Evolutionary conservation across 2,329 filamentous ascomycete genomes (phyloP).

Genomic region (Aureobasidium sp.): DNA sequence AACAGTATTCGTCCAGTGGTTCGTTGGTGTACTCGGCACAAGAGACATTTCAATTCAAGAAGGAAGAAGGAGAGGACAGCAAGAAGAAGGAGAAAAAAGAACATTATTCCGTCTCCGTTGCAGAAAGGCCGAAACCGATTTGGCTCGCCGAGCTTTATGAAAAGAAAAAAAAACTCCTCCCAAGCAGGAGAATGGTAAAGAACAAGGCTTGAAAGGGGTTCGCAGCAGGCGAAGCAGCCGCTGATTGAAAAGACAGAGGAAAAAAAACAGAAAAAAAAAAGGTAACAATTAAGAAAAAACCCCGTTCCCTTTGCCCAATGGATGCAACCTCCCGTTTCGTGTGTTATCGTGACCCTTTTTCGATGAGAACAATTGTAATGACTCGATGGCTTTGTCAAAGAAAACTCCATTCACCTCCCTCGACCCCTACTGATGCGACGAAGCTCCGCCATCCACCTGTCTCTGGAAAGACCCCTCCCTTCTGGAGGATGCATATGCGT

Average conservation of each 20-base stretch:
- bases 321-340: conserved; percentile 9
- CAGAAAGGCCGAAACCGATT: not conserved
- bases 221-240: not conserved
- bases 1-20: not conserved
- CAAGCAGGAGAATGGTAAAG: not conserved
- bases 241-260: not conserved
- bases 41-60: not conserved
- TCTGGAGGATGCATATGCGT: not conserved
- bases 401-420: conserved; percentile 3
- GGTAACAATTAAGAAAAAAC: not conserved
- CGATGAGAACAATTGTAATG: not conserved
- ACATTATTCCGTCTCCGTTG: not conserved
- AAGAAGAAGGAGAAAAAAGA: not conserved
- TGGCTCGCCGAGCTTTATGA: not conserved
- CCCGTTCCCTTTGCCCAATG: not conserved
- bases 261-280: not conserved
- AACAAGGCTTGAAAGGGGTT: not conserved
- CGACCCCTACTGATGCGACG: not conserved
- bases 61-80: not conserved
- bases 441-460: not conserved
- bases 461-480: not conserved
- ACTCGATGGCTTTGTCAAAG: not conserved
- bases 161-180: not conserved
- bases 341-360: conserved; percentile 5
- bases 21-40: not conserved